Conservation (phyloP, 164 flowering plant species). For the Nymphaea colorata region DNA sequence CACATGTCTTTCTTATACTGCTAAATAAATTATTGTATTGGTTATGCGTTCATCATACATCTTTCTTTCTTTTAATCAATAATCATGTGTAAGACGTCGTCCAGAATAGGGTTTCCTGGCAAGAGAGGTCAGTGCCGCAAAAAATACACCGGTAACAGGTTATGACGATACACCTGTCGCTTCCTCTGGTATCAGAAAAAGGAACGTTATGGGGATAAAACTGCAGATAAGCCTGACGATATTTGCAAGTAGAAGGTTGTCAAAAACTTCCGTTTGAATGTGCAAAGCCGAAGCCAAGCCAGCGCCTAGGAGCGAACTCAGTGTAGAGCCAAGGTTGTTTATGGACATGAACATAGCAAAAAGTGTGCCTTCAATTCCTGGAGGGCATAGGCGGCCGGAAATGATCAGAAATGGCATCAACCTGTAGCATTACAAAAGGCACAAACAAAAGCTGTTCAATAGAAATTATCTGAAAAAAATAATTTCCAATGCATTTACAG, state of each 20-base stretch:
- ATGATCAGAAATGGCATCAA: constrained; percentile 91
- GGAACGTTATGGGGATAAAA: constrained; percentile 55
- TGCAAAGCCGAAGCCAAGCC: constrained; percentile 64
- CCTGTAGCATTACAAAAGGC: constrained; percentile 29
- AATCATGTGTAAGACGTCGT: neutral
- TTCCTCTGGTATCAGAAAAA: constrained; percentile 81
- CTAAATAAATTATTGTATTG: neutral
- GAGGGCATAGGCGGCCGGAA: constrained; percentile 90
- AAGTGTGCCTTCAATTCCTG: constrained; percentile 91
- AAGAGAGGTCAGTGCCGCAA: neutral
- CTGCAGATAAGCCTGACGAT: constrained; percentile 47
- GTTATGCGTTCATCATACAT: neutral
- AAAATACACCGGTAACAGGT: neutral
- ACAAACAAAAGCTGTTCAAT: neutral
- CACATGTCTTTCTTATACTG: no score
- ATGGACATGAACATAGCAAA: constrained; percentile 95
- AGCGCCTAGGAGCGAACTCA: constrained; percentile 73
- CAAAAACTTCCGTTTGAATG: constrained; percentile 73
- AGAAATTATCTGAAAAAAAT: neutral
- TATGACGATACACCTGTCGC: constrained; percentile 66
- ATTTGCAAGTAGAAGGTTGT: constrained; percentile 54
- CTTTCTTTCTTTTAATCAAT: no score
- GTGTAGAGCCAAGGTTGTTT: constrained; percentile 71
- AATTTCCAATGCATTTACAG: no score
- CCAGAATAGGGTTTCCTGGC: neutral